Base-by-base conservation (phyloP, 2,329 filamentous ascomycete genomes). In the Colletotrichum simmondsii region DNA sequence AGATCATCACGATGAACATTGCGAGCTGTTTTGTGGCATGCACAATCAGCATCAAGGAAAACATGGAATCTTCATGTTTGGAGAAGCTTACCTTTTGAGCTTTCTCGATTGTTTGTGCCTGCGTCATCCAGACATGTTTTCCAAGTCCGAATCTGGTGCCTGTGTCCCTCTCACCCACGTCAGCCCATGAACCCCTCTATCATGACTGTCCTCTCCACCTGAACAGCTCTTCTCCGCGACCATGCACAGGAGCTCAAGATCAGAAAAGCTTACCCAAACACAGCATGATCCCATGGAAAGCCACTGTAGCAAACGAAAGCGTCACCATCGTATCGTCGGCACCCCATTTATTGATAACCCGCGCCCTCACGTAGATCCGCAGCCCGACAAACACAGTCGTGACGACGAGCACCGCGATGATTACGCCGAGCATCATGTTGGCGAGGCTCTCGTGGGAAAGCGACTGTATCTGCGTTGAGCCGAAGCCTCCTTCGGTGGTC, bases 1-100 rank as follows among this genome's bases (percentile, higher is more conserved):
- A 83, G 5, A 79, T 60, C 19, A 82, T 65, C 35, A 81, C 77
- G 16, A 77, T 74, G 28, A 80, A 61, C 66, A 77, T 32, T 2
- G 35, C 37, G 3, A 82, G 60, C 82, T 78, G 14, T 30, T 32
- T 24, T 5, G 2, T 11, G 1, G 8, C 52, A 68, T 78, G 78
- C 32, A 7, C 7, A 12, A 19, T 46, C 6, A 42, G 56, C n/a
- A n/a, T 7, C 26, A 32, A 11, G 3, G 8, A 12, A 5, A 0
- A 11, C 12, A 2, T 57, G 1, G 4, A 14, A n/a, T 8, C 14
- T 0, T 7, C 14, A 3, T 22, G 6, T 26, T 3, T 6, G 14
- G 16, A 5, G 22, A n/a, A 1, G 5, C 14, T 22, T 8, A 72
- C 71, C 68, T 71, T 73, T 35, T 63, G 68, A 5, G 67, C 52